phyloP scores from a whole-genome alignment of 164 flowering plant species.

The Magnolia officinalis region DNA sequence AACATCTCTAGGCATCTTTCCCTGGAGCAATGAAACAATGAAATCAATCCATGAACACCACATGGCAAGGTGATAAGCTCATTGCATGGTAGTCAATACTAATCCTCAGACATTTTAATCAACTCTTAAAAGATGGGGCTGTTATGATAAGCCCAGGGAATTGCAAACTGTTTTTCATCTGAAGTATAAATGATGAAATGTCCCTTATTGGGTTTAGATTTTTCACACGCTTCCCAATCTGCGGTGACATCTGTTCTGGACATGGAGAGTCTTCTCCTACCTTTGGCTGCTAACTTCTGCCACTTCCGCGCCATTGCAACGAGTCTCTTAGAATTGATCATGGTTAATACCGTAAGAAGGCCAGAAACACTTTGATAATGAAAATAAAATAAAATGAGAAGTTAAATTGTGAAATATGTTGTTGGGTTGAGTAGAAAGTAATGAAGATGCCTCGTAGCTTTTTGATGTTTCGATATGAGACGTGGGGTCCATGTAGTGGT shows the following conservation, averaged over 20 bases:
- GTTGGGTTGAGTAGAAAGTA: too few species aligned
- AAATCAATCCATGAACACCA: conserved; percentile 17
- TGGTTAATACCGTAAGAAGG: background rate
- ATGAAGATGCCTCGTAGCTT: background rate
- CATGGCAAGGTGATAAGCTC: conserved; percentile 26
- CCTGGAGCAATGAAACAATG: conserved; percentile 10
- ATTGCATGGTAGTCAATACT: conserved; percentile 21
- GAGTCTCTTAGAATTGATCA: conserved; percentile 6
- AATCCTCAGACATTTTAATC: conserved; percentile 27
- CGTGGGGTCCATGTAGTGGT: background rate
- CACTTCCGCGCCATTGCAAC: conserved; percentile 8
- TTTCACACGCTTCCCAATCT: background rate
- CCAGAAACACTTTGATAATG: too few species aligned
- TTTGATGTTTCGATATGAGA: background rate
- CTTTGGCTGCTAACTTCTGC: conserved; percentile 1
- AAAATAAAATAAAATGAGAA: too few species aligned
- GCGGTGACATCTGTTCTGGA: background rate
- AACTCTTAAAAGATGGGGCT: conserved; percentile 24
- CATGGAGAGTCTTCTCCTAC: background rate
- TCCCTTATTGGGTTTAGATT: conserved; percentile 8
- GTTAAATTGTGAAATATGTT: background rate
- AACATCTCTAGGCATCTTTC: background rate
- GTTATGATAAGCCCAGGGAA: conserved; percentile 23
- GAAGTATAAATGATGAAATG: conserved; percentile 17
- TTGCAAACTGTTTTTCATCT: conserved; percentile 11